Conservation (phyloP, 2,329 filamentous ascomycete genomes). For the Scytalidium lignicola region DNA sequence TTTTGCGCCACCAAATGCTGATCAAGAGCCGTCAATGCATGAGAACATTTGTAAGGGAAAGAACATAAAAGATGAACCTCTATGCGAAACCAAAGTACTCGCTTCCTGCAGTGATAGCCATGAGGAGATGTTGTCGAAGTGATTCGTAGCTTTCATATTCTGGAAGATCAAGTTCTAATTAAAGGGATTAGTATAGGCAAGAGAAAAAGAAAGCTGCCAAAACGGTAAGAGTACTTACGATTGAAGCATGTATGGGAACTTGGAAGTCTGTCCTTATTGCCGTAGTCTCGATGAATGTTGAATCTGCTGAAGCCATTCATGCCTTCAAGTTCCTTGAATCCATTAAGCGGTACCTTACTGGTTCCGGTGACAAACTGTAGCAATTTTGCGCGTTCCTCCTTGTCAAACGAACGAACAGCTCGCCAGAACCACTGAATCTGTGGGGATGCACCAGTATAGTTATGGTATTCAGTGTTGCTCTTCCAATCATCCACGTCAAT, state of each 20-base stretch:
- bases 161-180: constrained; percentile 86
- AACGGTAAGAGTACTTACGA: constrained; percentile 58
- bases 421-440: constrained; percentile 99
- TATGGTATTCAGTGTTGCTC: constrained; percentile 97
- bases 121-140: constrained; percentile 81
- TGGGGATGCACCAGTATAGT: constrained; percentile 87
- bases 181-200: constrained; percentile 13
- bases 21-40: constrained; percentile 27
- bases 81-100: constrained; percentile 98
- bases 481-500: constrained; percentile 99
- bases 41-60: constrained; percentile 18
- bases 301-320: constrained; percentile 98
- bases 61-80: constrained; percentile 20
- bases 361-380: constrained; percentile 98
- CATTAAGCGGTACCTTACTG: constrained; percentile 95
- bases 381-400: constrained; percentile 95
- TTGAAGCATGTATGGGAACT: constrained; percentile 99
- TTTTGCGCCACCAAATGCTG: constrained; percentile 21
- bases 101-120: constrained; percentile 94
- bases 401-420: constrained; percentile 93
- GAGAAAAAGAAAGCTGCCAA: constrained; percentile 2
- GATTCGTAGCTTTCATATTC: constrained; percentile 97
- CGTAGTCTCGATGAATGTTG: constrained; percentile 98
- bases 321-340: constrained; percentile 97
- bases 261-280: constrained; percentile 89